Evolutionary conservation across 352 stramenopile genomes (phyloP), one percentile per base, ranked within the genome.

Genomic region (Pythium folliculosum): DNA sequence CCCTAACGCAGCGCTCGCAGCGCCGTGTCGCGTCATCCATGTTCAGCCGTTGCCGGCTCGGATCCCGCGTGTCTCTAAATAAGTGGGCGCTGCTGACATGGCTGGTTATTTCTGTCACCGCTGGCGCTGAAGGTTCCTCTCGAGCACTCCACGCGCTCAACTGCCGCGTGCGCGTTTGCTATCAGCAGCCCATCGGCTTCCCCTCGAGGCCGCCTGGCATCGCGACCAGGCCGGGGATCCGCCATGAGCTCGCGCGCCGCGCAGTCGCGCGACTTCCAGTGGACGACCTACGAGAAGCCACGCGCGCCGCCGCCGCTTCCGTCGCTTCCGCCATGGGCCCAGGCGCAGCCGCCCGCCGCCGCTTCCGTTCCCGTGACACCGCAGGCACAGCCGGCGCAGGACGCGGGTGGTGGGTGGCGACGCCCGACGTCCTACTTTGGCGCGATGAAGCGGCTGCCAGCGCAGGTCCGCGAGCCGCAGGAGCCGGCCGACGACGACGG

Each of bases 381-480:
- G 48, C 50, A 47, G 1, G 1, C 40, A 2, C 50, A 47, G 14
- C 17, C 40, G 17, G 10, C 6, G 40, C 9, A 40, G 23, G 38
- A 60, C 14, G 21, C 45, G 23, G 14, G 43, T 14, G 35, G 69
- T 23, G 60, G 61, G 12, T 86, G 78, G 78, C 76, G 62, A 35
- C 81, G 80, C 22, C 76, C 76, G n/a, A 76, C 71, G 27, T 76
- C 80, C 43, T 86, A 86, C 57, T 88, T 86, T 66, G 80, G 76
- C 21, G 65, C 77, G 5, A 75, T 85, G 67, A 85, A 82, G 67
- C 67, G 79, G 17, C 52, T 72, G 13, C 66, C 66, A 5, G 35
- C 45, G 35, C 37, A 57, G 16, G 21, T 48, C 21, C 30, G n/a
- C 19, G 19, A 16, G 6, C 55, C 37, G n/a, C 45, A 65, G 14